Percentiles rank a stretch among this genome's conserved stretches.
phyloP scores from a whole-genome alignment of 495 filamentous ascomycete species.

The Bacidia rubella region DNA sequence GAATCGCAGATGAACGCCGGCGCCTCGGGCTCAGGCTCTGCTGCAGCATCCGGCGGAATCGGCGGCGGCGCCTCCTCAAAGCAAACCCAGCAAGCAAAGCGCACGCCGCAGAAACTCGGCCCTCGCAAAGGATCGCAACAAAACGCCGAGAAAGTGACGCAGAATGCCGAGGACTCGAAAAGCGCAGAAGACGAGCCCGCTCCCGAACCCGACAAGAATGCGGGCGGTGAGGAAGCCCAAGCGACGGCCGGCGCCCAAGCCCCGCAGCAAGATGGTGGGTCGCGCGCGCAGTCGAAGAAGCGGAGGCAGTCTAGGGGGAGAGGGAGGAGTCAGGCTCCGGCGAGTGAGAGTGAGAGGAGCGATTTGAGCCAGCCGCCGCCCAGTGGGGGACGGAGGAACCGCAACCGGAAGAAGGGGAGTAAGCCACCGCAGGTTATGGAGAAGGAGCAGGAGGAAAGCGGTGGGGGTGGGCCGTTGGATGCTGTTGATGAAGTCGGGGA shows the following conservation, averaged over 20 bases:
- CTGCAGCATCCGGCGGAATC: slow-evolving; percentile 14
- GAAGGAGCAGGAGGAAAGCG: slow-evolving; percentile 16
- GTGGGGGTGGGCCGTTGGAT: slow-evolving; percentile 32
- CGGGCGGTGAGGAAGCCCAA: no score
- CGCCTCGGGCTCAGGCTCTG: slow-evolving; percentile 18
- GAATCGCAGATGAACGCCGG: slow-evolving; percentile 18
- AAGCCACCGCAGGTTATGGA: slow-evolving; percentile 23
- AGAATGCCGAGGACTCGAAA: slow-evolving; percentile 8
- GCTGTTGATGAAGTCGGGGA: slow-evolving; percentile 46
- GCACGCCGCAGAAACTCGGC: slow-evolving; percentile 17
- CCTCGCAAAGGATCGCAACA: slow-evolving; percentile 10
- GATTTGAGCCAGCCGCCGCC: slow-evolving; percentile 6
- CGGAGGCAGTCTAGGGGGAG: slow-evolving; percentile 19
- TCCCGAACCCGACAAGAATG: no score
- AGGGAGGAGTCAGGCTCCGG: slow-evolving; percentile 13
- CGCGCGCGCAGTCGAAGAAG: slow-evolving; percentile 3
- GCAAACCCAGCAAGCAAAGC: slow-evolving; percentile 15
- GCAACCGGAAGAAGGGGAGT: slow-evolving; percentile 29
- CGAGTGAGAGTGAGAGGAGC: slow-evolving; percentile 15
- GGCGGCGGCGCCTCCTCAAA: slow-evolving; percentile 16
- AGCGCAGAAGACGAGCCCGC: slow-evolving; percentile 3
- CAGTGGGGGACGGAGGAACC: slow-evolving; percentile 15
- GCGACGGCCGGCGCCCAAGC: not conserved
- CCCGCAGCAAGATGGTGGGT: no score
- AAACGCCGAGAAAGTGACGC: slow-evolving; percentile 10